These are phyloP conservation scores for Verticillium tricorpus DNA, from an alignment of 2,329 filamentous ascomycete species.

Conservation along the genomic window DNA sequence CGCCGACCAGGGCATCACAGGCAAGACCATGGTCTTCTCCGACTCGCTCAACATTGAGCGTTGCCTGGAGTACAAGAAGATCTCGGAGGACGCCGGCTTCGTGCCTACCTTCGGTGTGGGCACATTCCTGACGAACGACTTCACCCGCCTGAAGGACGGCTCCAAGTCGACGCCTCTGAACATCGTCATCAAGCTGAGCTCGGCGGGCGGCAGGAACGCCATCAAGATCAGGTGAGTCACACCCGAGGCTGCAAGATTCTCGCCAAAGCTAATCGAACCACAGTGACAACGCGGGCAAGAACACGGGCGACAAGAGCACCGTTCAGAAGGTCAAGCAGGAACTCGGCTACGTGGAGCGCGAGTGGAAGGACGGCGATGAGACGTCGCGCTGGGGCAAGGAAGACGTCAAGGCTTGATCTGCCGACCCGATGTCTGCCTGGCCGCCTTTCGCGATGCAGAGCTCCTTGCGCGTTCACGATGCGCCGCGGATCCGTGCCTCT, in stretches of 20 bases:
- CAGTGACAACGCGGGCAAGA: conserved; percentile 83
- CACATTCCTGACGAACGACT: conserved; percentile 95
- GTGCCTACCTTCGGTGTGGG: conserved; percentile 88
- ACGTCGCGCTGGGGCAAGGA: conserved; percentile 70
- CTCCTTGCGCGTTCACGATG: no score
- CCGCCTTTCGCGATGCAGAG: background rate
- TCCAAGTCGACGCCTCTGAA: conserved; percentile 89
- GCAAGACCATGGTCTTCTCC: conserved; percentile 84
- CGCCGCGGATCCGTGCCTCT: no score
- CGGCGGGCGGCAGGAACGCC: conserved; percentile 73
- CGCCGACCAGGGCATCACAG: conserved; percentile 66
- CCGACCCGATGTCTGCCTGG: background rate
- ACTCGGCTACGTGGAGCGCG: conserved; percentile 80
- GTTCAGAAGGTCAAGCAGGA: conserved; percentile 80
- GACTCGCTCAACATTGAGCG: conserved; percentile 90
- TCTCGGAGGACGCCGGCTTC: conserved; percentile 77
- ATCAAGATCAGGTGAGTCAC: conserved; percentile 71
- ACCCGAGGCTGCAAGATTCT: conserved; percentile 30
- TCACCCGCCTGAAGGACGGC: conserved; percentile 63
- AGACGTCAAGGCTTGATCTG: conserved; percentile 16
- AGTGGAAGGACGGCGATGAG: conserved; percentile 83
- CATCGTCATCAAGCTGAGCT: conserved; percentile 95
- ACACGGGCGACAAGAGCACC: conserved; percentile 78
- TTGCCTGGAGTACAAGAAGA: conserved; percentile 83
- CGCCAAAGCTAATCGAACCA: conserved; percentile 36